These are phyloP conservation scores for Hericium rajendrae DNA, from an alignment of 768 basidiomycete species.

Conservation along the genomic window DNA sequence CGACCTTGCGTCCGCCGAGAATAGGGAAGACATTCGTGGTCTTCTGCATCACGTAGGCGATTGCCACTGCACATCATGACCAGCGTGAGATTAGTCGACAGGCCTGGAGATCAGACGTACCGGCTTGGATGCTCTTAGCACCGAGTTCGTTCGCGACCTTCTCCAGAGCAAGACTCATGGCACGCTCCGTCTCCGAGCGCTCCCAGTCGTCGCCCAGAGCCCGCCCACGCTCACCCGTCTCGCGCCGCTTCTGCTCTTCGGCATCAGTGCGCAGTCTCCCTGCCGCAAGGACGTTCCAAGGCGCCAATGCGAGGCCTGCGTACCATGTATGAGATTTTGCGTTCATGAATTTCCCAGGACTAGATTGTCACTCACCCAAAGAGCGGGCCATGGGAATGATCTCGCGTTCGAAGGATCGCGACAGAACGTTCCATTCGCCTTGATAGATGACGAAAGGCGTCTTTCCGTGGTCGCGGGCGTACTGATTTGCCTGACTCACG, in stretches of 20 bases:
- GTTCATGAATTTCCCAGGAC: too few species aligned
- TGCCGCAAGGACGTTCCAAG: conserved; percentile 30
- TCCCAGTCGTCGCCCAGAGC: neutral
- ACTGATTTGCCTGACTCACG: conserved; percentile 29
- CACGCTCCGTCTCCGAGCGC: neutral
- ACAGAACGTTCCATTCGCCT: conserved; percentile 26
- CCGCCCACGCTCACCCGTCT: conserved; percentile 27
- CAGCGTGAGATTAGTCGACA: too few species aligned
- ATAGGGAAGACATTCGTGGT: conserved; percentile 21
- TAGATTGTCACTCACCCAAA: conserved; percentile 14
- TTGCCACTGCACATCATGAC: conserved; percentile 27
- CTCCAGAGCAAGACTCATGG: neutral
- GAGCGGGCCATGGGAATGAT: conserved; percentile 28
- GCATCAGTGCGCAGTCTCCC: conserved; percentile 30
- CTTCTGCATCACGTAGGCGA: conserved; percentile 48
- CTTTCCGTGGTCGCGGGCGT: conserved; percentile 29
- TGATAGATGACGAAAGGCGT: conserved; percentile 27
- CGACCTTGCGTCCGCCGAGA: conserved; percentile 37
- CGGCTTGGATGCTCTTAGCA: conserved; percentile 17
- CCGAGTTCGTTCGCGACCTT: conserved; percentile 29
- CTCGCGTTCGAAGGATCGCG: conserved; percentile 30
- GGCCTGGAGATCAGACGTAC: conserved; percentile 11
- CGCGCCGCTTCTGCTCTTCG: conserved; percentile 22
- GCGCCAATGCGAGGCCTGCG: conserved; percentile 30
- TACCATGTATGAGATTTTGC: too few species aligned